A percentile compares a stretch with the other conserved stretches of the same genome.
Evolutionary conservation across 371 early-diverging fungal species (phyloP).

Genomic region (Apophysomyces variabilis): DNA sequence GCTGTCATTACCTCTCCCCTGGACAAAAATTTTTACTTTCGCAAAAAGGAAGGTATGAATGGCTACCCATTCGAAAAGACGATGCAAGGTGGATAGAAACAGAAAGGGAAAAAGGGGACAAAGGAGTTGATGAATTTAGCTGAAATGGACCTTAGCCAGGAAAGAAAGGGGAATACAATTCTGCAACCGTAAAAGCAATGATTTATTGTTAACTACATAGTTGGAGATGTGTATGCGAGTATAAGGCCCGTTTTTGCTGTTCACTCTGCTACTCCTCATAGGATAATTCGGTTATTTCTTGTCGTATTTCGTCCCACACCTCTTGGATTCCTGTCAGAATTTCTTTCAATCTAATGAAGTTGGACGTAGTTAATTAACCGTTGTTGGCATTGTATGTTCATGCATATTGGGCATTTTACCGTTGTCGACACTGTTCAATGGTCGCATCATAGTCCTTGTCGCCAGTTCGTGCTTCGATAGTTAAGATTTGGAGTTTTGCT

Average conservation of each 20-base stretch:
- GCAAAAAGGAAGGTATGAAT: too few relatives aligned
- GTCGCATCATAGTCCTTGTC: conserved; percentile 49
- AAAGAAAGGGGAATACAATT: too few relatives aligned
- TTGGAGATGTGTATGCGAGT: too few relatives aligned
- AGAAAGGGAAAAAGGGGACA: too few relatives aligned
- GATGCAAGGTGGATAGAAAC: too few relatives aligned
- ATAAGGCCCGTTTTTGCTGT: neutral
- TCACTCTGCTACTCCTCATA: neutral
- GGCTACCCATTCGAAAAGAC: too few relatives aligned
- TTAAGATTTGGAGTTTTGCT: conserved; percentile 43
- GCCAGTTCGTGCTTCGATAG: conserved; percentile 37
- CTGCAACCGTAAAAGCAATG: too few relatives aligned
- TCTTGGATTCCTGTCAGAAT: conserved; percentile 33
- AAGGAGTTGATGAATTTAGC: too few relatives aligned
- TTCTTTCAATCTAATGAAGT: conserved; percentile 18
- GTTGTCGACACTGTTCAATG: conserved; percentile 31
- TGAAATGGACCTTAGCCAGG: too few relatives aligned
- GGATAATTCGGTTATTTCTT: conserved; percentile 41
- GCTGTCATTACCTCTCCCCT: too few relatives aligned
- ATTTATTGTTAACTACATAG: too few relatives aligned
- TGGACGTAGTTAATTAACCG: neutral
- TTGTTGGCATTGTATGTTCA: neutral
- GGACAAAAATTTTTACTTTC: too few relatives aligned
- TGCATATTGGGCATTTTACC: conserved; percentile 20
- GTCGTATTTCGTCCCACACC: conserved; percentile 48